phyloP scores from a whole-genome alignment of 139 green algal genomes.

The Nannochloris sp. region DNA sequence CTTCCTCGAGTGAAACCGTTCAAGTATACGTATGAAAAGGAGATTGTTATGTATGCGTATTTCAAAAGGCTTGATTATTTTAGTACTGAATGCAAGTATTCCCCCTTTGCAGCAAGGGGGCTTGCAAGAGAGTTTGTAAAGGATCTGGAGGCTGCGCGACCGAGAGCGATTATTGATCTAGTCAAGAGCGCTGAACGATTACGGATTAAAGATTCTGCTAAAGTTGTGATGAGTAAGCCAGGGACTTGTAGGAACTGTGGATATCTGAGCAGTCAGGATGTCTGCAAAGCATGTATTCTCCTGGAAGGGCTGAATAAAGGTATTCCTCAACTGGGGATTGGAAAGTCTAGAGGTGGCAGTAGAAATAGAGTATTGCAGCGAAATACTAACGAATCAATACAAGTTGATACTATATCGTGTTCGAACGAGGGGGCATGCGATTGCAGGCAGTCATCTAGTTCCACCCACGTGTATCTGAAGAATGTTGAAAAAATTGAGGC shows the following conservation, averaged over 20 bases:
- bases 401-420: neutral
- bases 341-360: neutral
- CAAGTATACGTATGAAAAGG: conserved; percentile 95
- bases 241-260: conserved; percentile 66
- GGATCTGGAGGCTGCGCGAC: conserved; percentile 76
- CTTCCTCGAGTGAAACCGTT: conserved; percentile 95
- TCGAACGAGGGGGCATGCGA: neutral
- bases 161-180: conserved; percentile 75
- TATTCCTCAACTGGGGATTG: conserved; percentile 46
- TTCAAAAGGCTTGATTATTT: conserved; percentile 99
- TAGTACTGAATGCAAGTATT: conserved; percentile 91
- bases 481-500: conserved; percentile 11
- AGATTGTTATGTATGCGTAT: conserved; percentile 99
- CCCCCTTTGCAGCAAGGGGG: conserved; percentile 84
- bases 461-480: conserved; percentile 12
- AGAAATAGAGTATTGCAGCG: neutral
- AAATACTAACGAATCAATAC: neutral
- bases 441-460: too few species aligned
- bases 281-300: conserved; percentile 86
- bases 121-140: conserved; percentile 92
- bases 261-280: conserved; percentile 73
- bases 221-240: conserved; percentile 16
- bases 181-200: conserved; percentile 76
- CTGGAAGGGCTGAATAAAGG: conserved; percentile 78
- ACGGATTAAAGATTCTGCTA: conserved; percentile 5